phyloP scores from a whole-genome alignment of 768 basidiomycete species.

The Phylloporus sp. region DNA sequence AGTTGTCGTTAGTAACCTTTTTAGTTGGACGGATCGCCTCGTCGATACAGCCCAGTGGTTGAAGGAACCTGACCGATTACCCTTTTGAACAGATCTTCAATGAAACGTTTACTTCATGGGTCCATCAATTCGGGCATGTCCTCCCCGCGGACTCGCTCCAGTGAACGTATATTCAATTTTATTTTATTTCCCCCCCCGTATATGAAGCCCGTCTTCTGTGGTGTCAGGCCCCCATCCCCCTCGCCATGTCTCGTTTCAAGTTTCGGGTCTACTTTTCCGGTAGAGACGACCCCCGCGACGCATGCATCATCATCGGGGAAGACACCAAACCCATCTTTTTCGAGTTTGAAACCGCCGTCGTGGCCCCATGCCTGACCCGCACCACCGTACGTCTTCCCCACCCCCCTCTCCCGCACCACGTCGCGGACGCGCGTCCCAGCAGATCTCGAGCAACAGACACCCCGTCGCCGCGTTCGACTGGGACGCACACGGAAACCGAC shows the following conservation, averaged over 20 bases:
- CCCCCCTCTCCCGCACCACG: constrained; percentile 4
- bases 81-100: constrained; percentile 15
- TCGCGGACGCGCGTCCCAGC: constrained; percentile 4
- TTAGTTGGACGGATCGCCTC: constrained; percentile 22
- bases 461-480: constrained; percentile 54
- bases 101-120: constrained; percentile 11
- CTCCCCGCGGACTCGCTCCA: constrained; percentile 45
- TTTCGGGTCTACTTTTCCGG: constrained; percentile 69
- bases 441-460: constrained; percentile 42
- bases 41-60: constrained; percentile 7
- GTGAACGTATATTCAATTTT: not conserved
- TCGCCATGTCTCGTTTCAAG: constrained; percentile 33
- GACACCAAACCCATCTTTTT: constrained; percentile 57
- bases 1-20: constrained; percentile 30
- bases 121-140: constrained; percentile 38
- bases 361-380: constrained; percentile 19
- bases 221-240: not conserved
- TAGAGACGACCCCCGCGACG: constrained; percentile 60
- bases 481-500: constrained; percentile 27
- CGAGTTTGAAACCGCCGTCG: constrained; percentile 56
- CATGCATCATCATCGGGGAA: constrained; percentile 65
- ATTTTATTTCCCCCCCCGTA: constrained; percentile 15
- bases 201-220: constrained; percentile 24
- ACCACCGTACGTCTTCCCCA: constrained; percentile 22
- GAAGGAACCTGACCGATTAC: constrained; percentile 7